Conservation (phyloP, 371 early-diverging fungal species). For the Catenaria anguillulae region DNA sequence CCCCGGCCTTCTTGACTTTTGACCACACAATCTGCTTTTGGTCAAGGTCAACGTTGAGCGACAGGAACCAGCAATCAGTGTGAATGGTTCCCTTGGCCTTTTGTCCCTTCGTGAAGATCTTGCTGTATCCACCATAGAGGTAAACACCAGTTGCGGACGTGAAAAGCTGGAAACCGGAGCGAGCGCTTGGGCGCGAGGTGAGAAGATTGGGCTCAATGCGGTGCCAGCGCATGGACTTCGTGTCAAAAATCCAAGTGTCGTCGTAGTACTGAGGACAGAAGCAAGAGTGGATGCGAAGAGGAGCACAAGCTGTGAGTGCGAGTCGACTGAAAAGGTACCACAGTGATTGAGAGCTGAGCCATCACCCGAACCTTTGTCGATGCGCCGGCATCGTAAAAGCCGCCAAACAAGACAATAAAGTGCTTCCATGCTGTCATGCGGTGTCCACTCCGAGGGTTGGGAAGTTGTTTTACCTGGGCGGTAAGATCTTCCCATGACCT, state of each 20-base stretch:
- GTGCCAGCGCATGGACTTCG: constrained; percentile 20
- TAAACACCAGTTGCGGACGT: constrained; percentile 23
- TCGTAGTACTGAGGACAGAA: no score
- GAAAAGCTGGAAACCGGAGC: constrained; percentile 43
- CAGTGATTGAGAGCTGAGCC: not conserved
- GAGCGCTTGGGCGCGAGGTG: constrained; percentile 26
- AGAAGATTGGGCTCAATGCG: constrained; percentile 35
- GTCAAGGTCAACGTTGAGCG: constrained; percentile 36
- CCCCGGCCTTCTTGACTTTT: constrained; percentile 29
- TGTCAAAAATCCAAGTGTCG: no score
- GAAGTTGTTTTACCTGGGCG: constrained; percentile 19
- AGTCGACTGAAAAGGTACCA: no score
- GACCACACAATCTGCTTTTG: constrained; percentile 37
- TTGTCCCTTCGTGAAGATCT: constrained; percentile 36
- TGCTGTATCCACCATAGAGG: constrained; percentile 48
- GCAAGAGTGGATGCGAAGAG: no score
- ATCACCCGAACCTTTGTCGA: constrained; percentile 20
- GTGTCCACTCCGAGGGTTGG: constrained; percentile 24
- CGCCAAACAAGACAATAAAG: constrained; percentile 26
- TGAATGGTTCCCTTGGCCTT: constrained; percentile 31
- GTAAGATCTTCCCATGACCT: constrained; percentile 46
- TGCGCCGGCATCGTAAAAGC: constrained; percentile 42
- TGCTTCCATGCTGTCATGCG: constrained; percentile 42
- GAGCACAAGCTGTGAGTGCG: no score
- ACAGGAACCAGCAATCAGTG: constrained; percentile 41